A percentile compares a stretch with the other conserved stretches of the same genome.
These are phyloP conservation scores for Oenanthe sinensis DNA, from an alignment of 129 eudicot species.

Conservation along the genomic window DNA sequence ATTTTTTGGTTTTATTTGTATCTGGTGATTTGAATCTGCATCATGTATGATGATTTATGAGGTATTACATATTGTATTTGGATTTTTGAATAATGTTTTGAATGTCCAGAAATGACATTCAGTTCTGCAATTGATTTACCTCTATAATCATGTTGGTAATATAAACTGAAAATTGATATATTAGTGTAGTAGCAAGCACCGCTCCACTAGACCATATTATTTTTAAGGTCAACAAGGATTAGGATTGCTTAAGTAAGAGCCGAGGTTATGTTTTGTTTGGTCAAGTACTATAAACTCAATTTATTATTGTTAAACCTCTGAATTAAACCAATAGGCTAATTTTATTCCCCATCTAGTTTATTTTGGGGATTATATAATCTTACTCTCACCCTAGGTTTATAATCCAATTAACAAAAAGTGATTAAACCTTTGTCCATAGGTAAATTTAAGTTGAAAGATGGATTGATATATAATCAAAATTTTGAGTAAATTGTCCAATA, in stretches of 20 bases:
- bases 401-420: not conserved
- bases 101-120: not conserved
- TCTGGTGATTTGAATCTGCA: not conserved
- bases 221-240: not conserved
- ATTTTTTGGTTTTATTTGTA: not conserved
- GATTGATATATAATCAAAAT: not conserved
- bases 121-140: not conserved
- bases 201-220: not conserved
- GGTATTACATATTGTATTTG: not conserved
- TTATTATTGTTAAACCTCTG: not conserved
- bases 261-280: not conserved
- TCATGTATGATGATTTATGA: not conserved
- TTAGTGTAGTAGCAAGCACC: not conserved
- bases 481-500: not conserved
- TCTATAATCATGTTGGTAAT: not conserved
- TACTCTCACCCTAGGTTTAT: not conserved
- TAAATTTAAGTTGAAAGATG: not conserved
- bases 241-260: not conserved
- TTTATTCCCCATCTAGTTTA: not conserved
- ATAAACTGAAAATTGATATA: not conserved
- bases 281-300: not conserved
- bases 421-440: not conserved
- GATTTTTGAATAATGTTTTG: not conserved
- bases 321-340: not conserved
- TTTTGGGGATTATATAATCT: not conserved